phyloP scores from a whole-genome alignment of 768 basidiomycete species.

The Trametes elegans region DNA sequence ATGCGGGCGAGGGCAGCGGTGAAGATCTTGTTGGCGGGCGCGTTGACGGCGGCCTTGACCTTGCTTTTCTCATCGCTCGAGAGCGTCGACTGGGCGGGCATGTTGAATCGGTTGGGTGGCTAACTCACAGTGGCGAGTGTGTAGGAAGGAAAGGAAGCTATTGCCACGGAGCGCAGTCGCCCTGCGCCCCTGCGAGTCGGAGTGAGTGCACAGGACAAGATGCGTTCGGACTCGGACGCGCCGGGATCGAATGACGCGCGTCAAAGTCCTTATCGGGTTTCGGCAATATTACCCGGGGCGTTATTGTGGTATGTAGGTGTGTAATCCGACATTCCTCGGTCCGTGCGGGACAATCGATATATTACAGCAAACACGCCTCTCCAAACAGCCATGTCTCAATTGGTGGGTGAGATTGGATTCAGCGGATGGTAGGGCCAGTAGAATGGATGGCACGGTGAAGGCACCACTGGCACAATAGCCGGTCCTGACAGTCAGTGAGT shows the following conservation, averaged over 20 bases:
- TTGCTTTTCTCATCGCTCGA: slow-evolving; percentile 73
- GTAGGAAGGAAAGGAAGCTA: neutral
- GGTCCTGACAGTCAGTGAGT: no score
- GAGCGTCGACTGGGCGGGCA: slow-evolving; percentile 75
- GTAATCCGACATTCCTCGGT: no score
- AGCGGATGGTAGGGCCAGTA: no score
- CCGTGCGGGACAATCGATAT: no score
- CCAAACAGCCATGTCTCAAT: no score
- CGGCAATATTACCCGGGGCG: neutral
- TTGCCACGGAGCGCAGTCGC: slow-evolving; percentile 10
- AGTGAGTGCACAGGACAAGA: slow-evolving; percentile 13
- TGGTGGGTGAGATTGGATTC: no score
- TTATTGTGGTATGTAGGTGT: no score
- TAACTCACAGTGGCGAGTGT: neutral
- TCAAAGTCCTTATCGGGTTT: neutral
- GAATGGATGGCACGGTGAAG: no score
- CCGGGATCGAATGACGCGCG: slow-evolving; percentile 7
- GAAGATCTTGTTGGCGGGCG: slow-evolving; percentile 66
- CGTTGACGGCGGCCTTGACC: slow-evolving; percentile 62
- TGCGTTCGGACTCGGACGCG: neutral
- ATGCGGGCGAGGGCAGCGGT: slow-evolving; percentile 82
- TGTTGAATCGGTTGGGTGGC: slow-evolving; percentile 29
- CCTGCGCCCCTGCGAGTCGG: slow-evolving; percentile 3
- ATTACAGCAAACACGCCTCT: no score
- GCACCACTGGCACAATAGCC: no score